Conservation (phyloP, 176 grass and related monocot species). For the Sorghum bicolor region DNA sequence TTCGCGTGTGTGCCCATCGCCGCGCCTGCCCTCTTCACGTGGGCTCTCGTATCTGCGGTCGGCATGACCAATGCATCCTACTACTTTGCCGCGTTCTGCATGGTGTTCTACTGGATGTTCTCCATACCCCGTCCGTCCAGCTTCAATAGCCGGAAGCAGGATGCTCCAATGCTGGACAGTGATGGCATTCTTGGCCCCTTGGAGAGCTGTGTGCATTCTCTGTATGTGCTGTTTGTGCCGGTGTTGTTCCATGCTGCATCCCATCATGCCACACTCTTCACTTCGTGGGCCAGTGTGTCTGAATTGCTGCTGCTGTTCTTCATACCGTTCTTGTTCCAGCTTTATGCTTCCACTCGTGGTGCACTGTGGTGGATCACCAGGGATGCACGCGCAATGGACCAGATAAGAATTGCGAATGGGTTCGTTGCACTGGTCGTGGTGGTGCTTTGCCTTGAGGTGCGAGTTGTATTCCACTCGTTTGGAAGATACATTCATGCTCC, state of each 20-base stretch:
- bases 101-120: constrained; percentile 96
- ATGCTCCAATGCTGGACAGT: constrained; percentile 24
- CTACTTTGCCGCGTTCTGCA: constrained; percentile 70
- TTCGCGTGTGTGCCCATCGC: constrained; percentile 83
- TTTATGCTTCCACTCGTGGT: constrained; percentile 72
- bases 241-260: constrained; percentile 67
- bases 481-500: constrained; percentile 87
- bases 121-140: constrained; percentile 71
- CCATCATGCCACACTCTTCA: constrained; percentile 76
- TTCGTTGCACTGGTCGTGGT: constrained; percentile 74
- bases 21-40: constrained; percentile 67
- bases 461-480: constrained; percentile 85
- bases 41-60: constrained; percentile 75
- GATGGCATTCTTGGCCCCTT: constrained; percentile 71
- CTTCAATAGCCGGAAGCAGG: constrained; percentile 74
- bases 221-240: constrained; percentile 82
- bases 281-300: constrained; percentile 60
- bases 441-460: constrained; percentile 85
- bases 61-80: constrained; percentile 86
- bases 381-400: constrained; percentile 61
- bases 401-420: constrained; percentile 68
- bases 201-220: constrained; percentile 74
- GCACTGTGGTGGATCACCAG: constrained; percentile 86
- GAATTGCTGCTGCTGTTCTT: constrained; percentile 94
- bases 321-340: constrained; percentile 89